A percentile compares a stretch with the other conserved stretches of the same genome.
Conservation (phyloP, 176 grass and related monocot species). For the Cenchrus fungigraminus region DNA sequence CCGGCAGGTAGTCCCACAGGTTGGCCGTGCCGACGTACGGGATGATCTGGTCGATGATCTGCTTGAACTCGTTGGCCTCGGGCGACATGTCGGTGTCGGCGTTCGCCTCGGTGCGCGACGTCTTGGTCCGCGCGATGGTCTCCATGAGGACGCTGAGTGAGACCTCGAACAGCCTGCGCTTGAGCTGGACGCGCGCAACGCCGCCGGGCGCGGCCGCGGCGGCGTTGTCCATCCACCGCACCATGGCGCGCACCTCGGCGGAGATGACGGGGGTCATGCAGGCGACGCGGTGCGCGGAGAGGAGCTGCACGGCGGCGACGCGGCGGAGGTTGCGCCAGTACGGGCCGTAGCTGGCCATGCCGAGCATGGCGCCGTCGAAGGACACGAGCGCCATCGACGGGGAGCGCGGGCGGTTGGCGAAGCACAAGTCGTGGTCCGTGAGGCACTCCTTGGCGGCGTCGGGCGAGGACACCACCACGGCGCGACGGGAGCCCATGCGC, state of each 20-base stretch:
- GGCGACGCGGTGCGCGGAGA: constrained; percentile 49
- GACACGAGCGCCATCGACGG: constrained; percentile 29
- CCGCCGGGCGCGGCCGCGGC: neutral
- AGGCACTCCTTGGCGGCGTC: constrained; percentile 48
- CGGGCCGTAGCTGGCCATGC: constrained; percentile 45
- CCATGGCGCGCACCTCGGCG: constrained; percentile 38
- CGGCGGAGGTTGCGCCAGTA: constrained; percentile 69
- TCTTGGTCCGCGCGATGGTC: constrained; percentile 50
- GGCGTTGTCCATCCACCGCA: constrained; percentile 13
- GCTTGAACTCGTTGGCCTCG: constrained; percentile 24
- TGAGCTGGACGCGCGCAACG: constrained; percentile 48
- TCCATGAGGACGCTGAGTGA: constrained; percentile 48
- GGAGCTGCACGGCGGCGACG: constrained; percentile 52
- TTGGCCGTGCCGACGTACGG: constrained; percentile 14
- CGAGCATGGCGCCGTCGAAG: constrained; percentile 46
- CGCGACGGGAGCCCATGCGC: constrained; percentile 47
- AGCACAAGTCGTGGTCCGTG: constrained; percentile 55
- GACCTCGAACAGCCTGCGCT: constrained; percentile 53
- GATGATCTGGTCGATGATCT: constrained; percentile 25
- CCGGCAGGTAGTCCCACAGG: constrained; percentile 51
- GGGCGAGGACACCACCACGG: constrained; percentile 59
- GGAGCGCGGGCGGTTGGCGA: constrained; percentile 65
- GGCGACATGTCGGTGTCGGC: constrained; percentile 30
- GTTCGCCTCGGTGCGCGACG: neutral
- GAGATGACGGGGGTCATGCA: constrained; percentile 8